Evolutionary conservation across 192 early-diverging fungal genomes (phyloP), one percentile per base, ranked within the genome.

Genomic region (Coemansia sp.): DNA sequence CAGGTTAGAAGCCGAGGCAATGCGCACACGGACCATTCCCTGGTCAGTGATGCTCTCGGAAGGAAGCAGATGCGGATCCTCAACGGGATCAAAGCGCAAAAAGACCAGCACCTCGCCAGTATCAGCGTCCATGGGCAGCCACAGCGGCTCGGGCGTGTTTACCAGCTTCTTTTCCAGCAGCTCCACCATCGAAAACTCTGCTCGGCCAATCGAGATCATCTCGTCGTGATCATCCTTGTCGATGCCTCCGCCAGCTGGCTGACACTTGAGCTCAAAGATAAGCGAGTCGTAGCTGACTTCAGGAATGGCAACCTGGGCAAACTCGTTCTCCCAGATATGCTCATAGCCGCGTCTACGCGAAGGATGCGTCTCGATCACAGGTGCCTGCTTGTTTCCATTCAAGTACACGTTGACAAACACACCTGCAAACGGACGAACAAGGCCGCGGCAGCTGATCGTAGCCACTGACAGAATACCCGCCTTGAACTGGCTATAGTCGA

Each of bases 11-110:
- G 86, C 90, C 4, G 82, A 82, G 2, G 87, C 49, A 18, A 88
- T 70, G 11, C 83, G 87, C 49, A 93, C 77, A 0, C 79, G 80
- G 58, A 93, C 67, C 56, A 75, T 85, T 49, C 92, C 92, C 80
- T 85, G 85, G 64, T 91, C 77, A 10, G 80, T 68, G 34, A 86
- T 80, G 59, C 74, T 79, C 70, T 86, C 85, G 4, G 61, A 45
- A n/a, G 74, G 51, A 52, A 73, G 45, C 33, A 84, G 61, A 56
- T 82, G 49, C 42, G 71, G 68, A 31, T 78, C 76, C 50, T 83
- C 83, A 10, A 82, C 70, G 0, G 85, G 85, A 8, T 71, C 71
- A 49, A 68, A 84, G 30, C 73, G 81, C 57, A 86, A 56, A 33
- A 85, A 63, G 61, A 72, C 72, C 20, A 80, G 77, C 33, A 85